Evolutionary conservation across 176 grass and related monocot genomes (phyloP).

Genomic region (Zizania latifolia): DNA sequence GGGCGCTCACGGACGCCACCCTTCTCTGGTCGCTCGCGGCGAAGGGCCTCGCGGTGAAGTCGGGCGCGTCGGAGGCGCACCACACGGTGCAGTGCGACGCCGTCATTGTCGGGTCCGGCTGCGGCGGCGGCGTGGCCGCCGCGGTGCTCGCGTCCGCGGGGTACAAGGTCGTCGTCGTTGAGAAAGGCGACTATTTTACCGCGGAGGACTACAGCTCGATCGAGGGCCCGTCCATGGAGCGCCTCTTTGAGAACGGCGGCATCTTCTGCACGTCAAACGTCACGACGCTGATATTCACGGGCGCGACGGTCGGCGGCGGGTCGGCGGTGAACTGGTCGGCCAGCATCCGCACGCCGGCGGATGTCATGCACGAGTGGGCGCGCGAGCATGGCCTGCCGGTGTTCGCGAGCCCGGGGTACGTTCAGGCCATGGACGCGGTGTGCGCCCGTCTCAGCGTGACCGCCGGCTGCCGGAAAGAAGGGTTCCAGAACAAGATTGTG

Average conservation of each 20-base stretch:
- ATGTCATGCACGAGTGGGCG: conserved; percentile 63
- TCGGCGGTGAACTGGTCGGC: conserved; percentile 97
- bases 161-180: conserved; percentile 75
- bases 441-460: conserved; percentile 59
- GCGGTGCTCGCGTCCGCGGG: conserved; percentile 70
- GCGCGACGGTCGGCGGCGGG: conserved; percentile 81
- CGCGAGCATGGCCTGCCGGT: conserved; percentile 43
- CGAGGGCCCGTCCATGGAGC: conserved; percentile 64
- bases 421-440: conserved; percentile 62
- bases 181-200: conserved; percentile 84
- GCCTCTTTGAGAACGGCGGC: conserved; percentile 60
- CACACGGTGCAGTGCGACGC: conserved; percentile 59
- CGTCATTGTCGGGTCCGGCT: conserved; percentile 80
- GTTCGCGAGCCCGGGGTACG: conserved; percentile 43
- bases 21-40: conserved; percentile 47
- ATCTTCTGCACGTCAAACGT: conserved; percentile 50
- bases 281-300: conserved; percentile 50
- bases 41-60: conserved; percentile 47
- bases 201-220: conserved; percentile 64
- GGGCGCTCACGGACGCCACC: conserved; percentile 32
- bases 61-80: conserved; percentile 1
- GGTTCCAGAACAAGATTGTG: conserved; percentile 77
- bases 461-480: conserved; percentile 48
- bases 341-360: conserved; percentile 61
- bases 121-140: conserved; percentile 72